A percentile compares a stretch with the other conserved stretches of the same genome.
Conservation (phyloP, 257 asterid species). For the Catharanthus roseus region DNA sequence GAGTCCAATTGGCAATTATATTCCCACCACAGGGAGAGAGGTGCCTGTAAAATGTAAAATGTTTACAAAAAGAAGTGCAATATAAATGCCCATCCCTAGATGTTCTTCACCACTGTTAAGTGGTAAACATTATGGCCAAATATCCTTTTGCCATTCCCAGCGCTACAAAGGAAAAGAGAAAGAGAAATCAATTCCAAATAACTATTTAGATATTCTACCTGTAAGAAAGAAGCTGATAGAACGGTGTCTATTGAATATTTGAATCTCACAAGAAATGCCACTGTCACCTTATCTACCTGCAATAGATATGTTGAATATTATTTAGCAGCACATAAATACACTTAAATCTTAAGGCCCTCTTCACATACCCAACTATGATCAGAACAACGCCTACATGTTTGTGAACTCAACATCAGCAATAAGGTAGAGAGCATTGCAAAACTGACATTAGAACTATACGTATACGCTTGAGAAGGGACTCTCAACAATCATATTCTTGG, state of each 20-base stretch:
- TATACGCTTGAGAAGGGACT: not conserved
- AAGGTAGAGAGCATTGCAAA: slow-evolving; percentile 2
- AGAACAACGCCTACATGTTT: not conserved
- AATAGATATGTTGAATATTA: slow-evolving; percentile 9
- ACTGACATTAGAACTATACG: not conserved
- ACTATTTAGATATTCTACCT: slow-evolving; percentile 35
- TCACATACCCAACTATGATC: not conserved
- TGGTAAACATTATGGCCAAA: not conserved
- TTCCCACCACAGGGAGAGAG: too few species aligned
- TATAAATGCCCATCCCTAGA: too few species aligned
- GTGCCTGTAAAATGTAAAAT: too few species aligned
- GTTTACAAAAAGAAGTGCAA: not conserved
- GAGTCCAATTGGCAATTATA: too few species aligned
- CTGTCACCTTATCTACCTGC: slow-evolving; percentile 70
- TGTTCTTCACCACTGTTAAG: not conserved
- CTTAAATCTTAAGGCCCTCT: not conserved
- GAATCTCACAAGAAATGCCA: slow-evolving; percentile 84
- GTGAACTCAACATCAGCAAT: slow-evolving; percentile 1
- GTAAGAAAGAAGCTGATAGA: slow-evolving; percentile 91
- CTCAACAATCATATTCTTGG: not conserved
- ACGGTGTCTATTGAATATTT: slow-evolving; percentile 74
- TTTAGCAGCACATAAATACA: slow-evolving; percentile 4
- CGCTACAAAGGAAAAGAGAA: not conserved
- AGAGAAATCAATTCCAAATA: slow-evolving; percentile 9
- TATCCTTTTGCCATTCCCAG: too few species aligned